A percentile compares a stretch with the other conserved stretches of the same genome.
Conservation (phyloP, 257 asterid genomes). For the Henckelia pumila region DNA sequence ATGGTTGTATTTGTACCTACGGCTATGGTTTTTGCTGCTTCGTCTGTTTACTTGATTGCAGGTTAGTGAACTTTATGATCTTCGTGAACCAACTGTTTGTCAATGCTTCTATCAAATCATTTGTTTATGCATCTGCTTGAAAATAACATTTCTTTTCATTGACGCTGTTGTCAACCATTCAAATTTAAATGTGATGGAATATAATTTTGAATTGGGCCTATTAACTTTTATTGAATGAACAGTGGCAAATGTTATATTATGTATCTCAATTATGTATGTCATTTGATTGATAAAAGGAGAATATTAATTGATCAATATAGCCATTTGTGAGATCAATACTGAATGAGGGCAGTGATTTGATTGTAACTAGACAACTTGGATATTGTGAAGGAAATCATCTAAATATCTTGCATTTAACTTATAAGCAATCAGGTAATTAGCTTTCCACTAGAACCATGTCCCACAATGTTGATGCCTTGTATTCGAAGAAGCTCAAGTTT, state of each 20-base stretch:
- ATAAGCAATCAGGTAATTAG: too few relatives aligned
- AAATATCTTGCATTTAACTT: neutral
- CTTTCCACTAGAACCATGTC: too few relatives aligned
- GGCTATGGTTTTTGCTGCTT: constrained; percentile 44
- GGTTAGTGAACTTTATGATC: constrained; percentile 41
- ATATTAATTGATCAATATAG: constrained; percentile 9
- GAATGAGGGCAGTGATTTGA: too few relatives aligned
- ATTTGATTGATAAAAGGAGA: neutral
- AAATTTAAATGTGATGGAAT: neutral
- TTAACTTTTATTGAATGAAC: neutral
- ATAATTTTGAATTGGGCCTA: neutral
- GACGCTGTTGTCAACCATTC: neutral
- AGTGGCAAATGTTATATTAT: neutral
- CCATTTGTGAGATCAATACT: too few relatives aligned
- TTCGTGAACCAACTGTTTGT: too few relatives aligned
- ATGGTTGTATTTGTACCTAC: constrained; percentile 90
- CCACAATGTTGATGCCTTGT: too few relatives aligned
- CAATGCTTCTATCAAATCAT: too few relatives aligned
- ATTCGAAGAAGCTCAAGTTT: too few relatives aligned
- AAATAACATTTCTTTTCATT: neutral
- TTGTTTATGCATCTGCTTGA: neutral
- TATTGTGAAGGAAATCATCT: neutral
- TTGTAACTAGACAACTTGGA: neutral
- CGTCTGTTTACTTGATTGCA: constrained; percentile 64
- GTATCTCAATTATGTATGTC: neutral